Conservation (phyloP, 192 early-diverging fungal genomes). For the Allomyces javanicus region DNA sequence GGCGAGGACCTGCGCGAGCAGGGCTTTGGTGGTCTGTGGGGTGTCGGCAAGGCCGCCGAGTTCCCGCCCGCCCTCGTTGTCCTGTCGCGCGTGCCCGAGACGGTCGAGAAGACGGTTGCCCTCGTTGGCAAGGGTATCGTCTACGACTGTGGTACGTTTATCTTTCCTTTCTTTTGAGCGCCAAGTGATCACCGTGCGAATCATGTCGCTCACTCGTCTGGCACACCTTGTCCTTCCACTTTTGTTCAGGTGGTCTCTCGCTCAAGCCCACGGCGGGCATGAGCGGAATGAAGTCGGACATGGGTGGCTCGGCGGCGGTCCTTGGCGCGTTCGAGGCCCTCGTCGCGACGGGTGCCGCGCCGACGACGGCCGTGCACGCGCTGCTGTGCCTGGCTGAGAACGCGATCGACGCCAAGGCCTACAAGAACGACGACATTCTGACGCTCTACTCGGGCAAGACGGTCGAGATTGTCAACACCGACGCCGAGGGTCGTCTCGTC, state of each 20-base stretch:
- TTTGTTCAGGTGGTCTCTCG: constrained; percentile 10
- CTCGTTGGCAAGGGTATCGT: constrained; percentile 41
- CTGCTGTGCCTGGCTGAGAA: constrained; percentile 35
- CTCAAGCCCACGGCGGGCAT: constrained; percentile 19
- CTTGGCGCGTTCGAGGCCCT: constrained; percentile 24
- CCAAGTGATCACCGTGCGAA: too few species aligned
- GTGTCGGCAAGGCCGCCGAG: constrained; percentile 24
- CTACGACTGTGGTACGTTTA: constrained; percentile 20
- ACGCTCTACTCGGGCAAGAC: constrained; percentile 25
- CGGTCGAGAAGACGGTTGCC: constrained; percentile 15
- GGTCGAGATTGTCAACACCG: constrained; percentile 36
- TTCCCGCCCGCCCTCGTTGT: constrained; percentile 22
- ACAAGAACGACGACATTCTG: constrained; percentile 23
- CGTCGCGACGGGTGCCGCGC: constrained; percentile 4
- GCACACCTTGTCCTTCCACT: too few species aligned
- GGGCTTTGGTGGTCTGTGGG: constrained; percentile 24
- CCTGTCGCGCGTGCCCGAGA: constrained; percentile 15
- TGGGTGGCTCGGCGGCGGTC: constrained; percentile 28
- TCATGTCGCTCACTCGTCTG: too few species aligned
- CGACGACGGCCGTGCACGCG: constrained; percentile 10
- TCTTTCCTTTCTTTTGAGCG: too few species aligned
- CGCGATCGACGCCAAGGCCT: constrained; percentile 13
- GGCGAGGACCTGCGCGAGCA: constrained; percentile 20
- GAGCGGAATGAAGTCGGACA: constrained; percentile 29
- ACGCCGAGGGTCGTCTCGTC: constrained; percentile 20